Evolutionary conservation across 495 filamentous ascomycete genomes (phyloP), one percentile per base, ranked within the genome.

Genomic region (Acidiella bohemica): DNA sequence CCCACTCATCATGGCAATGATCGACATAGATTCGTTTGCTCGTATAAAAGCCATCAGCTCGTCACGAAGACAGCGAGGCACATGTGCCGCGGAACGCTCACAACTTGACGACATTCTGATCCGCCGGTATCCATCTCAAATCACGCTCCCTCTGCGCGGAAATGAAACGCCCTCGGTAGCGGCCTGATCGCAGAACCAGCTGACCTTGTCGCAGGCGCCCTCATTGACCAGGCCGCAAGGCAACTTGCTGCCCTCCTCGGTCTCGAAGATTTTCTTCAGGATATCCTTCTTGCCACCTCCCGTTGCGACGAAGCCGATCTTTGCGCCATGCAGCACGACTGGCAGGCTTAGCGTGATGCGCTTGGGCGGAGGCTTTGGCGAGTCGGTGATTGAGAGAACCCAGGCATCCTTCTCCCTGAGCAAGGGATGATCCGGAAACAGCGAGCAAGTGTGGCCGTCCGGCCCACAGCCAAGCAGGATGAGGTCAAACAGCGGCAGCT

Each of bases 361-460:
- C 59, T 76, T 78, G 28, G 84, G 69, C 14, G 90, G 90, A 18
- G 88, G 86, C 73, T 97, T 97, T 22, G 90, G 90, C 17, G 83
- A 92, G 63, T 95, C 81, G 55, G 76, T 76, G 51, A 93, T 85
- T 3, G 87, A 72, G 4, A 81, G 78, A 9, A 95, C 85, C 90
- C 90, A 97, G 24, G 86, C 87, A 51, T 80, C 77, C 42, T 75
- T 75, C 67, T 96, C 90, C 29, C 87, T 74, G 46, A 97, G 67
- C 28, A 96, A 67, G 31, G 76, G 75, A 49, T 94, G 88, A 19
- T 80, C 78, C 5, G 90, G 92, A 67, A 97, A 97, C 21, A 96
- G 68, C 50, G 78, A 85, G 79, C 92, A 96, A 18, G 90, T 95
- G 62, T 97, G 90, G 26, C 90, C 90, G 57, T 97, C 90, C 12